phyloP scores from a whole-genome alignment of 257 asterid genomes.

The Anisodus tanguticus region DNA sequence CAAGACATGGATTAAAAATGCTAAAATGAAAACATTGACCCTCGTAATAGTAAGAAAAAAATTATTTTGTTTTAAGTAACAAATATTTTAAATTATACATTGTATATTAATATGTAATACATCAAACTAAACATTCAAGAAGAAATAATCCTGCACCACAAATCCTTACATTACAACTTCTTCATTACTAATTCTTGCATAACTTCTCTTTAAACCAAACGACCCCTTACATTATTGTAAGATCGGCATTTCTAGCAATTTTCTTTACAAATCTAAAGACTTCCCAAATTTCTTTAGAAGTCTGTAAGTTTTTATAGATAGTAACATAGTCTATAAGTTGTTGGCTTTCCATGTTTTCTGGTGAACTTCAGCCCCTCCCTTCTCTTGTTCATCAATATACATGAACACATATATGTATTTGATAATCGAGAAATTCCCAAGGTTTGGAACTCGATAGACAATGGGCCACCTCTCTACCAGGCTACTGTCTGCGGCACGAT shows the following conservation, averaged over 20 bases:
- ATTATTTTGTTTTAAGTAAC: background rate
- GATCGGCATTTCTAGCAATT: background rate
- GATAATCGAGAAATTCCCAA: background rate
- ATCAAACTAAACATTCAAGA: background rate
- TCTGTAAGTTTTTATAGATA: background rate
- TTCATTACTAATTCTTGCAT: background rate
- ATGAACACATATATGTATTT: background rate
- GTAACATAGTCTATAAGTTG: background rate
- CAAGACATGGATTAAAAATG: background rate
- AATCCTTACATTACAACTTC: background rate
- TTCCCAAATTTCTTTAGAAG: background rate
- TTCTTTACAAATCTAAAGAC: background rate
- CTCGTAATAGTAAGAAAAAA: background rate
- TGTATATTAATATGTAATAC: background rate
- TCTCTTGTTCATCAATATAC: background rate
- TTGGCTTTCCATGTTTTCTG: background rate
- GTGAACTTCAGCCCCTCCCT: background rate
- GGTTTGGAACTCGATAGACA: background rate
- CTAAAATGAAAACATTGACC: background rate
- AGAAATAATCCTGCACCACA: background rate
- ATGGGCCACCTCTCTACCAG: constrained; percentile 1
- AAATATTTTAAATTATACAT: background rate
- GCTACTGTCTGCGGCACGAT: background rate
- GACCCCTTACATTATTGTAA: background rate
- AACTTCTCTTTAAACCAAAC: background rate